Evolutionary conservation across 306 rosid genomes (phyloP).

Genomic region (Aeschynomene evenia): DNA sequence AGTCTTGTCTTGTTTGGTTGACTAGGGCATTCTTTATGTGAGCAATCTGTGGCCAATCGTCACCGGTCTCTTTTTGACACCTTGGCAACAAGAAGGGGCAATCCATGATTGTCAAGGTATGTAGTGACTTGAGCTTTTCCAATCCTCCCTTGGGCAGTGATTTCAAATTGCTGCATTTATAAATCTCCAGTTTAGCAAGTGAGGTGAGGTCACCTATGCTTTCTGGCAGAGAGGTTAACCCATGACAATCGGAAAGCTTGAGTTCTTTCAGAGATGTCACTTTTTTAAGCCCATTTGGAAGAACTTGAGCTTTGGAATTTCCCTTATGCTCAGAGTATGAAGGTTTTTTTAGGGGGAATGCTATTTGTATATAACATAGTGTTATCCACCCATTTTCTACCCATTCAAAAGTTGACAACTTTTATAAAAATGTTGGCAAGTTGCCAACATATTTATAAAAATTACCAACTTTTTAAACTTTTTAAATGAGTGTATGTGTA

Average conservation of each 20-base stretch:
- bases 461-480: too few species aligned
- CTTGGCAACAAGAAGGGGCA: conserved; percentile 20
- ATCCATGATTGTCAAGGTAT: not conserved
- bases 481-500: too few species aligned
- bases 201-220: not conserved
- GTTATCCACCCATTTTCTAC: too few species aligned
- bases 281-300: not conserved
- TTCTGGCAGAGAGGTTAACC: not conserved
- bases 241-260: not conserved
- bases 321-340: not conserved
- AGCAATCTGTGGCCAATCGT: conserved; percentile 29
- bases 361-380: too few species aligned
- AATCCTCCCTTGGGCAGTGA: conserved; percentile 16
- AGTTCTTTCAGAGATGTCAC: not conserved
- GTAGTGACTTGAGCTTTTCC: not conserved
- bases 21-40: not conserved
- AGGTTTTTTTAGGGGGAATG: too few species aligned
- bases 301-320: conserved; percentile 1
- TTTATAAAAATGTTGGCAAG: too few species aligned
- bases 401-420: too few species aligned
- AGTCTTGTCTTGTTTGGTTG: not conserved
- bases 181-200: not conserved
- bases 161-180: not conserved
- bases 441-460: too few species aligned
- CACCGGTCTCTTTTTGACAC: conserved; percentile 25